phyloP scores from a whole-genome alignment of 106 monocot genomes.

The Gastrodia elata region DNA sequence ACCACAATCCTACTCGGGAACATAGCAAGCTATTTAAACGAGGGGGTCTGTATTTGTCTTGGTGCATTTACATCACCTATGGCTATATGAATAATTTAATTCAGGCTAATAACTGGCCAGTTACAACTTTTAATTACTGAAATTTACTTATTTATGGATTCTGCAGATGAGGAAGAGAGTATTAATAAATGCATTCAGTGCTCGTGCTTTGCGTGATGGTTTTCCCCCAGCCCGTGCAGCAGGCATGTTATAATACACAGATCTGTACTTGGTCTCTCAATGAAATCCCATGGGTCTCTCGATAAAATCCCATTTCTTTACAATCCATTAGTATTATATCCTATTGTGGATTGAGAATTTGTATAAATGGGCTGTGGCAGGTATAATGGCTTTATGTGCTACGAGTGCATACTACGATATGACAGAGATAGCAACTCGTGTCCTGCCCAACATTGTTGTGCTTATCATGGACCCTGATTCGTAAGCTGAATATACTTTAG shows the following conservation, averaged over 20 bases:
- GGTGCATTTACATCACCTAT: slow-evolving; percentile 9
- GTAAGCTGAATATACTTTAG: slow-evolving; percentile 23
- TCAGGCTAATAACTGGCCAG: neutral
- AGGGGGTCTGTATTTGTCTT: slow-evolving; percentile 78
- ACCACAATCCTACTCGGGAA: slow-evolving; percentile 96
- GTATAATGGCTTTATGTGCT: slow-evolving; percentile 89
- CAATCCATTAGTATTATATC: neutral
- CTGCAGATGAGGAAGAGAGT: slow-evolving; percentile 98
- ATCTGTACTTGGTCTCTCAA: neutral
- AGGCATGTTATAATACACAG: slow-evolving; percentile 35
- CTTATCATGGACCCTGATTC: slow-evolving; percentile 88
- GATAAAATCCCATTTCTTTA: slow-evolving; percentile 1
- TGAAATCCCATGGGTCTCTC: neutral
- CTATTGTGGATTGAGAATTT: neutral
- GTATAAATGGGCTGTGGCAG: slow-evolving; percentile 33
- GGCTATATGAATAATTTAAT: neutral
- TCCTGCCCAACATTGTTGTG: slow-evolving; percentile 91
- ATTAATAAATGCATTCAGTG: slow-evolving; percentile 94
- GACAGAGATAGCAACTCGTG: slow-evolving; percentile 86
- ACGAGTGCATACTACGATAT: slow-evolving; percentile 98
- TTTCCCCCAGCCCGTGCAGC: slow-evolving; percentile 97
- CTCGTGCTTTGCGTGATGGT: slow-evolving; percentile 82
- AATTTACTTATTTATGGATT: slow-evolving; percentile 3
- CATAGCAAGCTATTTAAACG: slow-evolving; percentile 90
- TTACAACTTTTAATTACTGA: neutral